Base-by-base conservation (phyloP, 169 alveolate genomes). In the Ichthyophthirius multifiliis region DNA sequence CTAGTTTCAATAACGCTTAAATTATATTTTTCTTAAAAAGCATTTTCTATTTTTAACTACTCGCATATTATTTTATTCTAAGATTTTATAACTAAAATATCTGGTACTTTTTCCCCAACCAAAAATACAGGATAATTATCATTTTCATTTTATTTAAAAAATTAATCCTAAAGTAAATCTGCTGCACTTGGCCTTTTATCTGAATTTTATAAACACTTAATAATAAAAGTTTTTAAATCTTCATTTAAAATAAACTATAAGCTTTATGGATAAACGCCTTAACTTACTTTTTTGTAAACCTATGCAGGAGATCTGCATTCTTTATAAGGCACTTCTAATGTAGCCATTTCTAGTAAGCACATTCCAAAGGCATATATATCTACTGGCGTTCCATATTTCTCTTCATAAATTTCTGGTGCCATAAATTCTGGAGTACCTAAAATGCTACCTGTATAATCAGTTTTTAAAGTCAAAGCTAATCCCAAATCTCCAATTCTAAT, bases 401-500 rank as follows among this genome's bases (percentile, higher is more conserved):
- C 94, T 64, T 95, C 92, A 80, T 89, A 93, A 13, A 95, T 87
- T 83, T 95, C 98, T 47, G 98, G 98, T 1, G 98, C 95, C 93
- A 94, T 93, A 78, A 90, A 95, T 85, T 91, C 97, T 18, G 96
- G 96, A 18, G 97, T 95, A 39, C 98, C 98, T 32, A 92, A 75
- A 20, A 95, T 93, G 43, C 94, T 83, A 5, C 67, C 71, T 12
- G 86, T 65, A 43, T 71, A 67, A 20, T 45, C 65, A 18, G 41
- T 39, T 27, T 76, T 31, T 27, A 76, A 63, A 27, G 76, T 76
- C 13, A 76, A 45, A 5, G 94, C 86, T 18, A 93, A 75, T 9
- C 97, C 97, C 34, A 93, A 86, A 86, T 95, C 98, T 3, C 98
- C 99, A 31, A 96, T 96, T 75, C 93, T 90, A n/a, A 95, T 89